Base-by-base conservation (phyloP, 148 eudicot species). In the Euryodendron excelsum region DNA sequence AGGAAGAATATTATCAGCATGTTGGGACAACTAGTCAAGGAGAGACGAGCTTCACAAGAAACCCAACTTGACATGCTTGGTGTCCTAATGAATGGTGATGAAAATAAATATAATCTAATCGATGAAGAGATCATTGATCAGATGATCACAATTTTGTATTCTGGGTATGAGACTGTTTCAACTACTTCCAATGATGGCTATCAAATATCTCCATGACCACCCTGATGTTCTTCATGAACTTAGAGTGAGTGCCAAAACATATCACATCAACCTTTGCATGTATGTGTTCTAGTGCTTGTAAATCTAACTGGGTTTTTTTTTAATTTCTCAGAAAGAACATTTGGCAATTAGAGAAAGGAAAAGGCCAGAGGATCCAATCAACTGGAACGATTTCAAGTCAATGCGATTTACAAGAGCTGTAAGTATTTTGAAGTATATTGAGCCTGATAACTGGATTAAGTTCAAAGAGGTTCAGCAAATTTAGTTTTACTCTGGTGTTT, bases 131-230 rank as follows among this genome's bases (percentile, higher is more conserved):
- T 93, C 72, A 93, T 96, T 79, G 99, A 96, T 88, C 89, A 90
- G 67, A 94, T 96, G 70, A 96, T 96, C 73, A 93, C 99, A 4
- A 87, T 96, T 70, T 86, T 91, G 79, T 96, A 96, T 74, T 96
- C 99, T 79, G 99, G 99, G 25, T 96, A 96, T 65, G 99, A 96
- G 82, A 96, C 99, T 71, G 97, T 96, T 68, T 93, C 98, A 36
- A 96, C 99, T 36, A 96, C 99, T 84, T 92, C n/a, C 99, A 28
- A 96, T 96, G 99, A 96, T 96, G 99, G 97, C 98, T 78, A 94
- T 93, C 70, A 96, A 96, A 84, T 96, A 96, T 81, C 99, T 96
- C 37, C 99, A 93, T 87, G 99, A 96, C 80, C 99, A 96, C 80
- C 99, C 99, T 44, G 80, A 81, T 81, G 97, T 84, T 76, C 99